phyloP scores from a whole-genome alignment of 495 filamentous ascomycete species.

The Talaromyces nanjingensis region DNA sequence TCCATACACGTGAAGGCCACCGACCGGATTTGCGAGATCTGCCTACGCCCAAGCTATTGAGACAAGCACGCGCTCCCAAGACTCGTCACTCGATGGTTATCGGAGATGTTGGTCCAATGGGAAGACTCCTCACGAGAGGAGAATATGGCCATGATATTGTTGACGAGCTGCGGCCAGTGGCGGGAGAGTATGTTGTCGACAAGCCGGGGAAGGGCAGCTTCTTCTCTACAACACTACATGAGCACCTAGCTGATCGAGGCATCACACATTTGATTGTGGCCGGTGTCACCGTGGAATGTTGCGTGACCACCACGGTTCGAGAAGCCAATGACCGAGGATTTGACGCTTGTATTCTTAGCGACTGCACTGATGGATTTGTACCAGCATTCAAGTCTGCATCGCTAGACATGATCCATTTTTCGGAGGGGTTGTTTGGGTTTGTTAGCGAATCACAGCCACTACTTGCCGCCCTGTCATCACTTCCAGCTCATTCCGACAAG shows the following conservation, averaged over 20 bases:
- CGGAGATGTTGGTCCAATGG: slow-evolving; percentile 43
- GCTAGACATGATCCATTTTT: slow-evolving; percentile 40
- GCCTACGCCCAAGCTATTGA: slow-evolving; percentile 40
- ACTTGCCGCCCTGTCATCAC: slow-evolving; percentile 16
- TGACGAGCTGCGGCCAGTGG: slow-evolving; percentile 33
- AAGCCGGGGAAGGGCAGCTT: slow-evolving; percentile 51
- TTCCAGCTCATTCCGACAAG: slow-evolving; percentile 18
- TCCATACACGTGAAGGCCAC: slow-evolving; percentile 45
- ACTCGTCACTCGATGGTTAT: slow-evolving; percentile 38
- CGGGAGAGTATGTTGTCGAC: slow-evolving; percentile 42
- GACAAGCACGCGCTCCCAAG: slow-evolving; percentile 37
- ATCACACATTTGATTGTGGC: slow-evolving; percentile 48
- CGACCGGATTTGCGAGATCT: slow-evolving; percentile 43
- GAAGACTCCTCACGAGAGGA: slow-evolving; percentile 43
- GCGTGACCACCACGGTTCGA: slow-evolving; percentile 48
- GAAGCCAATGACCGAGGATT: slow-evolving; percentile 56
- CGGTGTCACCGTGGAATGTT: slow-evolving; percentile 53
- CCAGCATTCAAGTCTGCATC: slow-evolving; percentile 28
- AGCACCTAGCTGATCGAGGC: slow-evolving; percentile 35
- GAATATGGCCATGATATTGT: slow-evolving; percentile 46
- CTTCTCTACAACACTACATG: slow-evolving; percentile 40
- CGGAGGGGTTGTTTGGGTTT: slow-evolving; percentile 46
- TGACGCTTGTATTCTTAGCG: slow-evolving; percentile 46
- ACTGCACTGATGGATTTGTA: slow-evolving; percentile 40
- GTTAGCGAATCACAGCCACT: slow-evolving; percentile 30